Evolutionary conservation across 148 eudicot genomes (phyloP).

Genomic region (Mesembryanthemum crystallinum): DNA sequence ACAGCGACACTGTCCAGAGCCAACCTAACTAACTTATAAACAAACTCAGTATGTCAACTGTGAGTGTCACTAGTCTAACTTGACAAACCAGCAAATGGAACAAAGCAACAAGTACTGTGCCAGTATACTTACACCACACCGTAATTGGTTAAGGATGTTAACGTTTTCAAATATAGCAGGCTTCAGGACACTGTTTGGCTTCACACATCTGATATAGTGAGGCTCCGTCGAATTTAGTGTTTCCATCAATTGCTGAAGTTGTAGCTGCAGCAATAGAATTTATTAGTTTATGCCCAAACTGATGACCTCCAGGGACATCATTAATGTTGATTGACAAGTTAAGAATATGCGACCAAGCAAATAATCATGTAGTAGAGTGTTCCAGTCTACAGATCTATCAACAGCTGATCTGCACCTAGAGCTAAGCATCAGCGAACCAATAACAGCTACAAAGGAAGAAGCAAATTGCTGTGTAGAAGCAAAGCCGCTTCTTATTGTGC

Average conservation of each 20-base stretch:
- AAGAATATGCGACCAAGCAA: slow-evolving; percentile 3
- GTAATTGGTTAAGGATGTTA: slow-evolving; percentile 85
- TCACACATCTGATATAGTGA: slow-evolving; percentile 99
- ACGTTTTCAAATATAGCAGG: slow-evolving; percentile 93
- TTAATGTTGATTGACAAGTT: neutral
- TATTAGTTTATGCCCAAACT: slow-evolving; percentile 7
- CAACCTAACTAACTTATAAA: neutral
- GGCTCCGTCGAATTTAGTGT: slow-evolving; percentile 94
- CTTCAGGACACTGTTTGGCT: slow-evolving; percentile 90
- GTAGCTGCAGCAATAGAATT: slow-evolving; percentile 60
- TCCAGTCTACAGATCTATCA: slow-evolving; percentile 1
- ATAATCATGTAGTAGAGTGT: slow-evolving; percentile 6
- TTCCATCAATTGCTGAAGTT: slow-evolving; percentile 97
- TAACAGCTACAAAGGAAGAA: neutral
- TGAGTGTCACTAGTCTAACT: neutral
- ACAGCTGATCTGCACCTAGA: slow-evolving; percentile 6
- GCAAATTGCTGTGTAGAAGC: neutral
- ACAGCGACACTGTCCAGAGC: neutral
- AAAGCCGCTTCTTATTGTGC: neutral
- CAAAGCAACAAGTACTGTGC: slow-evolving; percentile 14
- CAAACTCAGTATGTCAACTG: neutral
- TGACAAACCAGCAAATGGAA: neutral
- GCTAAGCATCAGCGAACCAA: neutral
- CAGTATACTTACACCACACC: slow-evolving; percentile 92
- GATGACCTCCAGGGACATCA: neutral